Base-by-base conservation (phyloP, 106 monocot genomes). In the Acanthochlamys bracteata region DNA sequence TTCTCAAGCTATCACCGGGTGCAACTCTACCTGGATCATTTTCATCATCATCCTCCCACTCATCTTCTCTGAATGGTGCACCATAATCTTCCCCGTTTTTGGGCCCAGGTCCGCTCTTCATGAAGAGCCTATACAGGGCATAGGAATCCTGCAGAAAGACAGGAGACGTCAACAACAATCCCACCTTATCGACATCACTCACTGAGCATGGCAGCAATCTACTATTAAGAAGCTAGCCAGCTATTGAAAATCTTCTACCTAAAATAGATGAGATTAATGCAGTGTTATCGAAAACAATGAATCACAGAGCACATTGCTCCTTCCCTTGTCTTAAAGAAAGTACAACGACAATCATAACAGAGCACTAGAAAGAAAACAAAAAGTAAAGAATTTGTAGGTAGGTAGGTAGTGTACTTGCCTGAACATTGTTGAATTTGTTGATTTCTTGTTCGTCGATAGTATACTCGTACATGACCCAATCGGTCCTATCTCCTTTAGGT, bases 381-480 rank as follows among this genome's bases (percentile, higher is more conserved):
- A 46, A 46, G 8, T 46, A 10, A 10, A 14, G 45, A 46, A 14
- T 14, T 14, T 46, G 8, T 46, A 46, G 45, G 45, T 46, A 46
- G 45, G 14, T 46, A 46, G 8, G 45, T 46, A 46, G 14, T 46
- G 10, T 17, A 54, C 82, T 65, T 71, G 53, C 85, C 85, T 80
- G 85, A 19, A 75, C 75, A 69, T 78, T 78, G 45, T 22, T 66
- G 53, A 26, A 77, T 41, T 23, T 68, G n/a, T 67, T 25, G 24
- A 86, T 77, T 17, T 75, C 70, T 23, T 71, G 70, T 46, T 90
- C 95, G 17, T 86, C 87, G 1, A 95, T 21, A 24, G 90, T 84
- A 26, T 95, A 95, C 65, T 95, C 90, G 55, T 95, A 76, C 95
- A 95, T 95, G 33, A 95, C 90, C 95, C 95, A 95, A 46, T 95